Conservation (phyloP, 2,329 filamentous ascomycete species). For the Dactylella cylindrospora region DNA sequence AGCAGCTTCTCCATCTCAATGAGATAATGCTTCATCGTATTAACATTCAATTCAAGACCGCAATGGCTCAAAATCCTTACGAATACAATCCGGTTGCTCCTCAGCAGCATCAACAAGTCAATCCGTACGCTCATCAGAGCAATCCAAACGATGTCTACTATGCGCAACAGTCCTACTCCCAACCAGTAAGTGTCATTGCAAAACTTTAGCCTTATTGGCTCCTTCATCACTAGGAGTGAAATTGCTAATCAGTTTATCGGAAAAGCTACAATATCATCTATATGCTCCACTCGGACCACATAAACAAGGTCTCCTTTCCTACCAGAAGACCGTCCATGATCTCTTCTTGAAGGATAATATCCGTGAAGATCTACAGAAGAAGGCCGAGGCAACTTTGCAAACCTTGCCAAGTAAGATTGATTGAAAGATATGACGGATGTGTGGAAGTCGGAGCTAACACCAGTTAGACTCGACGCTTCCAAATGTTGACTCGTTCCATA, state of each 20-base stretch:
- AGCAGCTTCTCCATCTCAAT: not conserved
- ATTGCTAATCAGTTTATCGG: slow-evolving; percentile 45
- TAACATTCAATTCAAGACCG: slow-evolving; percentile 41
- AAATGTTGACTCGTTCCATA: slow-evolving; percentile 84
- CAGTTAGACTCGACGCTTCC: slow-evolving; percentile 67
- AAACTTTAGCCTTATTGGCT: slow-evolving; percentile 21
- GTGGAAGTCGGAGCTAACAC: slow-evolving; percentile 20
- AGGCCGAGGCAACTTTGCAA: slow-evolving; percentile 80
- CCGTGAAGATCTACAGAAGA: slow-evolving; percentile 85
- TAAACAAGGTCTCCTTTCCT: slow-evolving; percentile 75
- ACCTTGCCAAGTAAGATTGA: slow-evolving; percentile 68
- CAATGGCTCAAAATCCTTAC: slow-evolving; percentile 50
- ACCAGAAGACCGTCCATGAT: slow-evolving; percentile 83
- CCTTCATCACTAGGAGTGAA: not conserved
- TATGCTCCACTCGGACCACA: slow-evolving; percentile 87
- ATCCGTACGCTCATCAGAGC: slow-evolving; percentile 57
- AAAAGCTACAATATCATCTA: slow-evolving; percentile 80
- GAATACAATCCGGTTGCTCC: slow-evolving; percentile 50
- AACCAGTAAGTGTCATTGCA: slow-evolving; percentile 59
- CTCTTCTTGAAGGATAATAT: slow-evolving; percentile 87
- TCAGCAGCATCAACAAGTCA: slow-evolving; percentile 53
- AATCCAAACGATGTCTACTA: slow-evolving; percentile 61
- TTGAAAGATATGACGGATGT: slow-evolving; percentile 13
- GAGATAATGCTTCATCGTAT: not conserved
- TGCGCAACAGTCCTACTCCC: slow-evolving; percentile 59